Evolutionary conservation across 2,329 filamentous ascomycete genomes (phyloP).

Genomic region (Rutstroemia sydowiana): DNA sequence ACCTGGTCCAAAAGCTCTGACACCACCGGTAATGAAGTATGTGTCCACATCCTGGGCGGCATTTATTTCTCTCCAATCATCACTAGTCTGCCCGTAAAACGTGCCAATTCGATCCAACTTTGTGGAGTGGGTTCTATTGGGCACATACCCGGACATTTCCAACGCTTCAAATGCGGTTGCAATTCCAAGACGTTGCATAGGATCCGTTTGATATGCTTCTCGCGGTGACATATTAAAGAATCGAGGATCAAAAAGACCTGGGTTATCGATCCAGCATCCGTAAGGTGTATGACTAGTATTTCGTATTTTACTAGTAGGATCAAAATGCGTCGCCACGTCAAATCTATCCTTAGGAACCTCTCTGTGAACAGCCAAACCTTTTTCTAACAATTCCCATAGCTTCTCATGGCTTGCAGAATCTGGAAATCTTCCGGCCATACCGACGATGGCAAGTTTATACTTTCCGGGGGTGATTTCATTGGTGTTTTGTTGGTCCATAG

Average conservation of each 20-base stretch:
- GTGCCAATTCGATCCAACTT: constrained; percentile 36
- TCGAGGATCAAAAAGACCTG: constrained; percentile 70
- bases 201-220: constrained; percentile 73
- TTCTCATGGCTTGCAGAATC: constrained; percentile 63
- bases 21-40: constrained; percentile 28
- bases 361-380: constrained; percentile 67
- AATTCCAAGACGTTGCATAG: constrained; percentile 70
- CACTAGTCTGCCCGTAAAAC: constrained; percentile 29
- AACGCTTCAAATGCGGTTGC: constrained; percentile 75
- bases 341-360: constrained; percentile 63
- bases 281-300: constrained; percentile 63
- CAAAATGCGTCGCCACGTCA: constrained; percentile 62
- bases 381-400: constrained; percentile 68
- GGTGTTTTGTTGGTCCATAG: background rate
- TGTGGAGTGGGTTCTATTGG: constrained; percentile 27
- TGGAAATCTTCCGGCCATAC: constrained; percentile 72
- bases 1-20: constrained; percentile 29
- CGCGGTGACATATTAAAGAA: constrained; percentile 86
- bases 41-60: constrained; percentile 28
- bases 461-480: constrained; percentile 7
- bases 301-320: constrained; percentile 63
- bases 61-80: constrained; percentile 29
- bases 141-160: constrained; percentile 71
- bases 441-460: constrained; percentile 62
- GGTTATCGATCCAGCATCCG: constrained; percentile 65